Base-by-base conservation (phyloP, 805 yeast species). In the Ogataea pilisensis region DNA sequence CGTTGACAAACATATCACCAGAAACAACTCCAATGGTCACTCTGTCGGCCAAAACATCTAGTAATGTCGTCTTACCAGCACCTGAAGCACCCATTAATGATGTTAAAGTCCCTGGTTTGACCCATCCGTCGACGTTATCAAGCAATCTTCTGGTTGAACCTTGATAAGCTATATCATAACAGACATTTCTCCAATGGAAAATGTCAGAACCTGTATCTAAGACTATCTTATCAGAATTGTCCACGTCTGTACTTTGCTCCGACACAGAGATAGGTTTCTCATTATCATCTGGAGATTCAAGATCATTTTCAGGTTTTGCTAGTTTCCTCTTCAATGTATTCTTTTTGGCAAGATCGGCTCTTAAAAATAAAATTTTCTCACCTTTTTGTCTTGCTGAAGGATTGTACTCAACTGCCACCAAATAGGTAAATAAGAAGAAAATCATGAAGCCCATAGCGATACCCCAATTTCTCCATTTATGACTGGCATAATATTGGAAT, bases 381-480 rank as follows among this genome's bases (percentile, higher is more conserved):
- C 85, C 86, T 57, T 73, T 75, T 58, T 75, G 81, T 64, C 69
- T 71, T 7, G 81, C 74, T 48, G 77, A 75, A 52, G 69, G 70
- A 51, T 76, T 75, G 46, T 49, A 68, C 55, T 81, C 86, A 38
- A 75, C 65, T 43, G 76, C 66, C 3, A 66, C 33, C 46, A 81
- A 57, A 56, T 80, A 79, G 12, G 75, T 66, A 38, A 48, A 49
- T 39, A 80, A 65, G 61, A 82, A 78, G 58, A 78, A 70, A 29
- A 79, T 42, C 18, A 61, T 60, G 56, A 69, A 83, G 1, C 69
- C 85, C 42, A 78, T 37, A 22, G 69, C 56, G 48, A 84, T 80
- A 54, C 88, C 95, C 46, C 79, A 71, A 57, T 85, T 82, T 64
- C 93, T 75, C 95, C 95, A 86, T 34, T 74, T 73, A 58, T 85